Base-by-base conservation (phyloP, 805 yeast genomes). In the Ogataea corticis region DNA sequence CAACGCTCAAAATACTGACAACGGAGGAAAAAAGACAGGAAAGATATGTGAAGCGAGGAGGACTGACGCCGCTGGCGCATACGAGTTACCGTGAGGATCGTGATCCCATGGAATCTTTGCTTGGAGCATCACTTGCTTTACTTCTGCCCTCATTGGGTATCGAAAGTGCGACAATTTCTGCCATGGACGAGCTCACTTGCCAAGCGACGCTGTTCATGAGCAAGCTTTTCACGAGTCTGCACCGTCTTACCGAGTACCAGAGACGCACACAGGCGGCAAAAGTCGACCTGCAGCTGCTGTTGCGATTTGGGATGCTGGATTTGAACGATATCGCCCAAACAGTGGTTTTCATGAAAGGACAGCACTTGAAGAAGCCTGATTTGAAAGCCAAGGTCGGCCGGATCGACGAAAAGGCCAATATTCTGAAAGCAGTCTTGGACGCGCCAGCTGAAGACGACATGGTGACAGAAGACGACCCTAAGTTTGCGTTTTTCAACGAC, bases 261-360 rank as follows among this genome's bases (percentile, higher is more conserved):
- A 69, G 92, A 53, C 72, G 90, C 41, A 66, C 70, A 15, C 59
- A 61, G n/a, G 80, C 85, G 1, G 68, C 84, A 0, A 66, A 73
- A 15, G 67, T 65, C 23, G 91, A 85, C 60, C 44, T 82, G 10
- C 61, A 65, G 17, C 54, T 80, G 41, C 59, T 81, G 39, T 52
- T 79, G 1, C 60, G 65, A 29, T 71, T 74, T 10, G 76, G 75
- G 28, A 61, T 68, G 23, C 55, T 85, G 15, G 48, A 65, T 4
- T 60, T 72, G 12, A 31, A 54, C 1, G 79, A 68, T 2, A 51
- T 84, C 7, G 65, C 68, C 39, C 58, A 61, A 11, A 18, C 33
- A 6, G 40, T 25, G 10, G 32, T 1, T 79, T 77, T 46, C 43
- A 55, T 14, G 51, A 49, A 43, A 48, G 50, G 18, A 48, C 47